Percentiles rank a stretch among this genome's conserved stretches.
These are phyloP conservation scores for Sphaerulina vaccinii DNA, from an alignment of 2,329 filamentous ascomycete genomes.

Conservation along the genomic window DNA sequence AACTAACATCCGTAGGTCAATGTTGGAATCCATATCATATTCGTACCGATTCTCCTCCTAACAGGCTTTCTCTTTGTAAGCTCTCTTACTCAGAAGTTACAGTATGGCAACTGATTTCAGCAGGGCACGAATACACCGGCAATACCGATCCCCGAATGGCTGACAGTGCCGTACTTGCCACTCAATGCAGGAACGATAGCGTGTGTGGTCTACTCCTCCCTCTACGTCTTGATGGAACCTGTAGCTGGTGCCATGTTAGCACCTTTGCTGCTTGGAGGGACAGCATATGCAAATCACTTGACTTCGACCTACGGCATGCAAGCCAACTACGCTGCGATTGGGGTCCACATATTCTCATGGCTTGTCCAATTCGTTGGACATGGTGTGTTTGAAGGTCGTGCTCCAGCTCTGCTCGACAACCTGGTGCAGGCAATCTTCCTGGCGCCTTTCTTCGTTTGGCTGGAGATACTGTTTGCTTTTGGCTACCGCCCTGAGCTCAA, in stretches of 20 bases:
- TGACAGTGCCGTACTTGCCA: conserved; percentile 58
- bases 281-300: conserved; percentile 74
- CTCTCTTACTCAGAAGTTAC: neutral
- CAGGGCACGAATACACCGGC: conserved; percentile 59
- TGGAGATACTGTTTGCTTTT: conserved; percentile 85
- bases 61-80: conserved; percentile 70
- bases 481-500: conserved; percentile 90
- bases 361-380: conserved; percentile 89
- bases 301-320: conserved; percentile 61
- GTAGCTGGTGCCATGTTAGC: conserved; percentile 80
- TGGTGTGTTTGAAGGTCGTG: conserved; percentile 80
- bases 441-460: conserved; percentile 95
- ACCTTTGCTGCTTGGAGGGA: conserved; percentile 70
- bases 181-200: conserved; percentile 59
- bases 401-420: conserved; percentile 87
- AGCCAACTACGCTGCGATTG: conserved; percentile 65
- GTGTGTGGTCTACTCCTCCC: conserved; percentile 64
- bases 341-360: conserved; percentile 74
- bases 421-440: conserved; percentile 87
- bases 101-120: neutral
- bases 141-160: conserved; percentile 53
- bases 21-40: conserved; percentile 74
- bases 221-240: conserved; percentile 91
- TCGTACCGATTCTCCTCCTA: conserved; percentile 73
- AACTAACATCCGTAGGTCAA: conserved; percentile 58